Conservation (phyloP, 1,139 yeast genomes). For the Candida mesenterica region DNA sequence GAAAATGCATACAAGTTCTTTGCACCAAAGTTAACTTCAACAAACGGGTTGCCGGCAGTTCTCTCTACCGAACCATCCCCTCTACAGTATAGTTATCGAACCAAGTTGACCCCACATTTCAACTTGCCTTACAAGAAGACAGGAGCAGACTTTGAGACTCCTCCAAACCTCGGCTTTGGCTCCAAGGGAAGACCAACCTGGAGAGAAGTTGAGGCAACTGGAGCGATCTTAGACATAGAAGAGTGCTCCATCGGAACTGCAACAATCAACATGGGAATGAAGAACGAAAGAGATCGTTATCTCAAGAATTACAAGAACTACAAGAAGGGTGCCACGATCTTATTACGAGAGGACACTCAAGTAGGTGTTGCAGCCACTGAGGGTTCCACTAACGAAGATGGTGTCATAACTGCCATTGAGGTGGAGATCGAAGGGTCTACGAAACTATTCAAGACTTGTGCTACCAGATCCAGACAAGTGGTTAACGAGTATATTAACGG, state of each 20-base stretch:
- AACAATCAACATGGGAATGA: slow-evolving; percentile 70
- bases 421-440: slow-evolving; percentile 22
- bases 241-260: slow-evolving; percentile 89
- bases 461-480: slow-evolving; percentile 71
- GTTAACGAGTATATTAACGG: slow-evolving; percentile 78
- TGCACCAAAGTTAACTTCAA: slow-evolving; percentile 42
- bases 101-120: slow-evolving; percentile 95
- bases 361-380: slow-evolving; percentile 18
- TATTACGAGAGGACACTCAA: slow-evolving; percentile 75
- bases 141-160: slow-evolving; percentile 29
- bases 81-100: slow-evolving; percentile 70
- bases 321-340: slow-evolving; percentile 83
- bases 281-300: slow-evolving; percentile 63
- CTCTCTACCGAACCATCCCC: slow-evolving; percentile 79
- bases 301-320: slow-evolving; percentile 50
- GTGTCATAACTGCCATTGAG: slow-evolving; percentile 26
- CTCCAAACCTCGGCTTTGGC: slow-evolving; percentile 88
- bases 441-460: slow-evolving; percentile 47
- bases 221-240: slow-evolving; percentile 76
- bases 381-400: slow-evolving; percentile 44
- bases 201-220: slow-evolving; percentile 58
- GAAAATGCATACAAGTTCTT: slow-evolving; percentile 78
- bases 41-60: slow-evolving; percentile 56
- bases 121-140: slow-evolving; percentile 65
- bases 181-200: slow-evolving; percentile 73